A percentile compares a stretch with the other conserved stretches of the same genome.
phyloP scores from a whole-genome alignment of 305 asterid genomes.

The Petunia hybrid region DNA sequence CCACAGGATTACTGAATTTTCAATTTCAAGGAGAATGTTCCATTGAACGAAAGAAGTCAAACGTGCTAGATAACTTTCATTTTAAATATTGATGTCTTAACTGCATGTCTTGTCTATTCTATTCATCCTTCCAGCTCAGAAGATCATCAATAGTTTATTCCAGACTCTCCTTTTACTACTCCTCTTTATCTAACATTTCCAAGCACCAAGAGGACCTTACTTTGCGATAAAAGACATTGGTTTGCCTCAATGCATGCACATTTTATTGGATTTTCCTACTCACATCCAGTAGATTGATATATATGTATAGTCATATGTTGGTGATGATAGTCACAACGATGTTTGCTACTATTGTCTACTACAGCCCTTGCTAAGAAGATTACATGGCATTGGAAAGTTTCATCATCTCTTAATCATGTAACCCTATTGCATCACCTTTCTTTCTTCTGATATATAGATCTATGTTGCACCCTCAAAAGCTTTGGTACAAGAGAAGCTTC shows the following conservation, averaged over 20 bases:
- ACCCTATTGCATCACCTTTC: not conserved
- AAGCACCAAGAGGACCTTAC: slow-evolving; percentile 7
- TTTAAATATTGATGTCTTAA: slow-evolving; percentile 13
- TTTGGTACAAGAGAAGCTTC: slow-evolving; percentile 93
- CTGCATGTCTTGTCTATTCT: slow-evolving; percentile 4
- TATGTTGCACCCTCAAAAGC: slow-evolving; percentile 97
- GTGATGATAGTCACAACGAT: not conserved
- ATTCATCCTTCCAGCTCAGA: not conserved
- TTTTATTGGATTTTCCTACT: slow-evolving; percentile 9
- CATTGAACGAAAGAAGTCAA: slow-evolving; percentile 19
- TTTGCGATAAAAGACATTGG: not conserved
- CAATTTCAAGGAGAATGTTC: slow-evolving; percentile 9
- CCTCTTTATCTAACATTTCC: not conserved
- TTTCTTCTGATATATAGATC: slow-evolving; percentile 56
- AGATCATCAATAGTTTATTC: not conserved
- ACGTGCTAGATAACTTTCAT: slow-evolving; percentile 7
- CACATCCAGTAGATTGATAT: not conserved
- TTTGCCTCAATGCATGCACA: not conserved
- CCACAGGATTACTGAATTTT: slow-evolving; percentile 4
- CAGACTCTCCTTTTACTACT: not conserved
- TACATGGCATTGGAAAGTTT: slow-evolving; percentile 20
- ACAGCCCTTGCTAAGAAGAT: not conserved
- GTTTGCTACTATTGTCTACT: slow-evolving; percentile 15
- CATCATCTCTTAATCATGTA: not conserved
- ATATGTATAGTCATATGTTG: slow-evolving; percentile 23